Conservation (phyloP, 2,329 filamentous ascomycete species). For the Penicillium sp. region DNA sequence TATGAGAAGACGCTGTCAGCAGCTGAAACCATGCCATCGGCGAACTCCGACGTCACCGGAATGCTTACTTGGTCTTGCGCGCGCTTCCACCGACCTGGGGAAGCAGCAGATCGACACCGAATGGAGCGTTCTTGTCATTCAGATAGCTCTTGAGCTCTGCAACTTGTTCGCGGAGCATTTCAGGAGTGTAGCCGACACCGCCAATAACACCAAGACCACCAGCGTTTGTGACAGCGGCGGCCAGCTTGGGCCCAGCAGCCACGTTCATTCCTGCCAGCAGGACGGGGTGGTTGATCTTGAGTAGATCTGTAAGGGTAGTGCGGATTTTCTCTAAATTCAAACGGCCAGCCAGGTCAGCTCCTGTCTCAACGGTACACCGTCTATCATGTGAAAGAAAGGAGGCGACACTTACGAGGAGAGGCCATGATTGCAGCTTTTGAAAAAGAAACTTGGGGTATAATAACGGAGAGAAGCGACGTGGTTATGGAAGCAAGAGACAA, state of each 20-base stretch:
- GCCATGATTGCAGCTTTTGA: conserved; percentile 60
- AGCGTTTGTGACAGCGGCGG: conserved; percentile 95
- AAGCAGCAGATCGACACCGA: conserved; percentile 64
- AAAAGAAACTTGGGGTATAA: conserved; percentile 10
- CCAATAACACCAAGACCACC: conserved; percentile 96
- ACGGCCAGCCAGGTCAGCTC: conserved; percentile 29
- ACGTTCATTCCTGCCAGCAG: conserved; percentile 99
- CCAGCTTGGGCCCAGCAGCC: conserved; percentile 92
- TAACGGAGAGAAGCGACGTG: conserved; percentile 8
- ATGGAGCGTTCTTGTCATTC: conserved; percentile 29
- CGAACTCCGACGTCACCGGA: not conserved
- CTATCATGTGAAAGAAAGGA: conserved; percentile 27
- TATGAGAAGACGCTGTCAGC: conserved; percentile 45
- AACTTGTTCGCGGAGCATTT: conserved; percentile 96
- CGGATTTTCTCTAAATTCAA: conserved; percentile 76
- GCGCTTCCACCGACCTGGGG: conserved; percentile 94
- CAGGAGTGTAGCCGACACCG: conserved; percentile 87
- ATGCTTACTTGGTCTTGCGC: conserved; percentile 83
- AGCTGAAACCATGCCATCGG: not conserved
- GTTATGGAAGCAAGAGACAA: conserved; percentile 4
- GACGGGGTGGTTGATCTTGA: conserved; percentile 97
- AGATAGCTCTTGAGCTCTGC: conserved; percentile 76
- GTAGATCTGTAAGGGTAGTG: conserved; percentile 90
- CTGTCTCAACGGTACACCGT: conserved; percentile 2
- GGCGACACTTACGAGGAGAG: conserved; percentile 71